Conservation (phyloP, 192 early-diverging fungal species). For the Nowakowskiella sp. region DNA sequence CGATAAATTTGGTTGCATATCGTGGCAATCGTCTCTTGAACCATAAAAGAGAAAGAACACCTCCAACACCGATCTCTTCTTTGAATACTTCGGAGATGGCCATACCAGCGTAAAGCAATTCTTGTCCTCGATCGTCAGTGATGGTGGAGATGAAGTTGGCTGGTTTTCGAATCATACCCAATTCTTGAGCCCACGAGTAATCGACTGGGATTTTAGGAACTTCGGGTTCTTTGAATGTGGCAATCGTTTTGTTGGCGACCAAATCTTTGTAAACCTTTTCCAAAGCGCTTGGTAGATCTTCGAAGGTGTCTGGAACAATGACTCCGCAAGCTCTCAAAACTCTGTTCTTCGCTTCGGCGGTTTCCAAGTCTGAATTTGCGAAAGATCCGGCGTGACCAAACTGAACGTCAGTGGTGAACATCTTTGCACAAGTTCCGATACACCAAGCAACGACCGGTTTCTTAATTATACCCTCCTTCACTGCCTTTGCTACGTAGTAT, state of each 20-base stretch:
- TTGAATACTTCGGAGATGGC: constrained; percentile 97
- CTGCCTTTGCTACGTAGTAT: constrained; percentile 87
- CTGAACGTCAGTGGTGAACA: constrained; percentile 95
- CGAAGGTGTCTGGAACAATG: constrained; percentile 92
- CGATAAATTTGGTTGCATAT: constrained; percentile 95
- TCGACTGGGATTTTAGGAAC: constrained; percentile 97
- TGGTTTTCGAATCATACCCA: constrained; percentile 96
- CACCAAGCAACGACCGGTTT: constrained; percentile 99
- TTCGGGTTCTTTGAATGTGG: constrained; percentile 76
- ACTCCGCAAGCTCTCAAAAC: constrained; percentile 78
- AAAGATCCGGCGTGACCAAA: constrained; percentile 97
- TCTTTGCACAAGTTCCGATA: constrained; percentile 98
- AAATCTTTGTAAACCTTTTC: constrained; percentile 69
- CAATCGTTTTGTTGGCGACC: constrained; percentile 62
- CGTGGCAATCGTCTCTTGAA: constrained; percentile 94
- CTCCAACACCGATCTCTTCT: constrained; percentile 97
- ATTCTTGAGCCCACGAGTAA: constrained; percentile 98
- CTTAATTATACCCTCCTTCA: constrained; percentile 79
- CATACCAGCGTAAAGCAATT: constrained; percentile 97
- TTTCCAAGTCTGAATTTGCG: constrained; percentile 93
- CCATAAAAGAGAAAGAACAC: constrained; percentile 93
- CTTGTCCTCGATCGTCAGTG: constrained; percentile 98
- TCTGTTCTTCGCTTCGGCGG: constrained; percentile 92
- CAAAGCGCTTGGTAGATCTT: constrained; percentile 79
- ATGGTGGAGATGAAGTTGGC: constrained; percentile 98